Evolutionary conservation across 306 rosid species (phyloP), one percentile per base, ranked within the genome.

Genomic region (Crataegus laevigata): DNA sequence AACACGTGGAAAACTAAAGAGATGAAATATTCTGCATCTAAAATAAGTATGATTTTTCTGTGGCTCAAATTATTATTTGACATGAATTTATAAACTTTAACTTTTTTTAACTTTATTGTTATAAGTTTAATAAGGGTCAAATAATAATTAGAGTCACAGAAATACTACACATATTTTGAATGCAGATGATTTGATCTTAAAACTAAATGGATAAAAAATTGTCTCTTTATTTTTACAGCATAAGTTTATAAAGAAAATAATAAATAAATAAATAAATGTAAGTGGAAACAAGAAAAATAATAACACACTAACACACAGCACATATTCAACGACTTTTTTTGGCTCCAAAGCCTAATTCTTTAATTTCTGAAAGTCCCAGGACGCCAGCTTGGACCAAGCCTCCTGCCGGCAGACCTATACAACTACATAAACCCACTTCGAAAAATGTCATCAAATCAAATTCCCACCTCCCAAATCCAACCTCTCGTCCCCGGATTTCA

Each of bases 341-440:
- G 55, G 57, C 57, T 68, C 57, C 51, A 34, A 51, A 7, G 9
- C 38, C 58, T 3, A 7, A 1, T 25, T 68, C n/a, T 52, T 34
- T 54, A 54, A 32, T 57, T 72, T 26, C 3, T 18, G 6, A 54
- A 18, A 40, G 8, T 61, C n/a, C 43, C 28, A 11, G 76, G 10
- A 69, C 80, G 52, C 83, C 76, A 45, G 28, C 15, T 75, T 75
- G 72, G 79, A 80, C 76, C 80, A 63, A 29, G 28, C 5, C 42
- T 32, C 3, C 69, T 18, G 22, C 5, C 40, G 2, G 1, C 22
- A 1, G 21, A 25, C 40, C 18, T 12, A 32, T 45, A 30, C 69
- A 54, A 4, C 22, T 19, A 45, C n/a, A 40, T 7, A 55, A 36
- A 11, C 62, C 32, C 63, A 4, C 15, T 24, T 28, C 15, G 8